Percentiles rank a stretch among this genome's conserved stretches.
Conservation (phyloP, 306 rosid genomes). For the Quercus dentata region DNA sequence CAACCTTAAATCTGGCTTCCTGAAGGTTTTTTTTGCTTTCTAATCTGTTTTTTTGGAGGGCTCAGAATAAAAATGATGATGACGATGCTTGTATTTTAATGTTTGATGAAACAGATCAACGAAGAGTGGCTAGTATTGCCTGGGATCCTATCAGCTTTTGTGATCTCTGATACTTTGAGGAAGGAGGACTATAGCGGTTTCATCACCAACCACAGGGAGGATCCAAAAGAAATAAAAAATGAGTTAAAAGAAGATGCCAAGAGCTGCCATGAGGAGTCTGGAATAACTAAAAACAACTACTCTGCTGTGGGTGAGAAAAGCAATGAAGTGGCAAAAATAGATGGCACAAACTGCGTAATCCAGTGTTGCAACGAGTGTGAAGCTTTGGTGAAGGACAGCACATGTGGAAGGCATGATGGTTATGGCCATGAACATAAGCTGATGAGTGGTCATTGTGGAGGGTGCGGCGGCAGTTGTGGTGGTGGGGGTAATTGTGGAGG, state of each 20-base stretch:
- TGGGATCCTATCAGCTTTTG: conserved; percentile 30
- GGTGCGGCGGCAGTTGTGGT: not conserved
- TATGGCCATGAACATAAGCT: not conserved
- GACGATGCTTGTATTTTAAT: not conserved
- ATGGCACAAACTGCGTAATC: too few species aligned
- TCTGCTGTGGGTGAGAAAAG: not conserved
- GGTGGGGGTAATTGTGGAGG: not conserved
- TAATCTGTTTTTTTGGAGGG: too few species aligned
- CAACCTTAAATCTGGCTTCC: conserved; percentile 24
- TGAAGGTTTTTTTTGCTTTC: conserved; percentile 20
- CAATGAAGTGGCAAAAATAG: too few species aligned
- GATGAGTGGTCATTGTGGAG: not conserved
- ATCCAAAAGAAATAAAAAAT: not conserved
- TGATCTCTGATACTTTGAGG: conserved; percentile 19
- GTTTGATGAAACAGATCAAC: conserved; percentile 32
- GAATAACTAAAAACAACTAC: not conserved
- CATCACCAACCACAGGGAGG: not conserved
- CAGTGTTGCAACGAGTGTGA: not conserved
- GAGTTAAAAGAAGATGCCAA: not conserved
- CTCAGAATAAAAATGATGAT: not conserved
- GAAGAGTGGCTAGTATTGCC: conserved; percentile 46
- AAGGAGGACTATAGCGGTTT: not conserved
- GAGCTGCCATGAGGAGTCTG: not conserved
- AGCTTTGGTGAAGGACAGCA: not conserved
- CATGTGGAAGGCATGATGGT: not conserved